Evolutionary conservation across 352 stramenopile genomes (phyloP), one percentile per base, ranked within the genome.

Genomic region (Halophytophthora batemanensis): DNA sequence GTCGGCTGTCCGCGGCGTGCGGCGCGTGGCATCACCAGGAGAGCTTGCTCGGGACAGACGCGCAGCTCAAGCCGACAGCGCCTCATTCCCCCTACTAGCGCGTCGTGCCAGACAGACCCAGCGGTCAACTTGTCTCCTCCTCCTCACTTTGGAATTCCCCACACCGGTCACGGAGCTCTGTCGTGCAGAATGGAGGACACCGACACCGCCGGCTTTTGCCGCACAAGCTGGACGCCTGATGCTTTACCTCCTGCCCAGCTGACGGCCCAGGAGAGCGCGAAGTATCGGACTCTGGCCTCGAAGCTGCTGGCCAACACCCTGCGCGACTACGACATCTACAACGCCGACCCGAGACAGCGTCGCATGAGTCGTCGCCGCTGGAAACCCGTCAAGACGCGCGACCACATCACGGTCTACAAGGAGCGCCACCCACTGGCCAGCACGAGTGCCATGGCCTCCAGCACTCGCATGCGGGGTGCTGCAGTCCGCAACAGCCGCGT

Each of bases 361-460:
- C 51, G 48, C 8, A 71, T 67, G 61, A 71, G 61, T 64, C 55
- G 64, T 19, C 53, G 41, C 12, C 56, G 59, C 10, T 68, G 59
- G 59, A 69, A 66, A 23, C 55, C 45, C 17, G 52, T 66, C 0
- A 69, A 66, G 37, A 62, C 41, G 3, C 47, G 52, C 49, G 64
- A 69, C 31, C 54, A 69, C 25, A 63, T 65, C 31, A 69, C 59
- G n/a, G 62, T 71, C 19, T 67, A 71, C 44, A 71, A 71, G 31
- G 62, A 71, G 31, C 57, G 62, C 31, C 58, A 69, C 18, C 59
- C 59, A 43, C 58, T 45, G 10, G 47, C 45, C 12, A 66, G 21
- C 23, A 17, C 10, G 25, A 48, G 51, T 19, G 51, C 52, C 7
- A 23, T 58, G 10, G 43, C 43, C 2, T 52, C 59, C 14, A 50